A percentile compares a stretch with the other conserved stretches of the same genome.
Evolutionary conservation across 768 basidiomycete species (phyloP).

Genomic region (Suillus bovinus): DNA sequence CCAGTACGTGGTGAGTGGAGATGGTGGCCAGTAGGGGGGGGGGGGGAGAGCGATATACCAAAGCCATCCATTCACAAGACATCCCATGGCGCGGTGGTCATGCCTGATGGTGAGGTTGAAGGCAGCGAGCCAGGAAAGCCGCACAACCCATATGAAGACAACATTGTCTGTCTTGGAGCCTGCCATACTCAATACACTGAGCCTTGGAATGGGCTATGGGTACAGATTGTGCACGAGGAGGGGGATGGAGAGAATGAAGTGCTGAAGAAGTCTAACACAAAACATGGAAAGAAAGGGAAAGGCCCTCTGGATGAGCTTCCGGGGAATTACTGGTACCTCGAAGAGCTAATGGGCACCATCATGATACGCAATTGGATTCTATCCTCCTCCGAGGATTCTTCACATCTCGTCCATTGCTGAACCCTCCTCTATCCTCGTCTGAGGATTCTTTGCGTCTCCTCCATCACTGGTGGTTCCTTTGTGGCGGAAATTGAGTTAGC

Average conservation of each 20-base stretch:
- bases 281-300: conserved; percentile 26
- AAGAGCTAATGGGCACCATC: conserved; percentile 51
- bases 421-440: no score
- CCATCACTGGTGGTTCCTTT: no score
- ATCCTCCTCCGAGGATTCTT: no score
- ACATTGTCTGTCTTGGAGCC: conserved; percentile 58
- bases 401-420: no score
- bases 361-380: no score
- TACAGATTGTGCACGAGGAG: conserved; percentile 55
- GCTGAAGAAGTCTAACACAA: conserved; percentile 8
- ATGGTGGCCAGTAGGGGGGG: conserved; percentile 78
- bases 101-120: conserved; percentile 20
- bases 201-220: conserved; percentile 51
- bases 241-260: conserved; percentile 9
- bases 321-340: conserved; percentile 57
- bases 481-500: no score
- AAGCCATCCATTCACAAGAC: conserved; percentile 35
- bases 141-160: conserved; percentile 56
- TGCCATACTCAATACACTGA: conserved; percentile 40
- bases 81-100: conserved; percentile 39
- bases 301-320: conserved; percentile 23
- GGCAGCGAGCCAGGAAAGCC: conserved; percentile 21
- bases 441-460: no score
- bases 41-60: conserved; percentile 39
- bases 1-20: conserved; percentile 82